These are phyloP conservation scores for Aureobasidium sp. DNA, from an alignment of 2,329 filamentous ascomycete genomes.

Conservation along the genomic window DNA sequence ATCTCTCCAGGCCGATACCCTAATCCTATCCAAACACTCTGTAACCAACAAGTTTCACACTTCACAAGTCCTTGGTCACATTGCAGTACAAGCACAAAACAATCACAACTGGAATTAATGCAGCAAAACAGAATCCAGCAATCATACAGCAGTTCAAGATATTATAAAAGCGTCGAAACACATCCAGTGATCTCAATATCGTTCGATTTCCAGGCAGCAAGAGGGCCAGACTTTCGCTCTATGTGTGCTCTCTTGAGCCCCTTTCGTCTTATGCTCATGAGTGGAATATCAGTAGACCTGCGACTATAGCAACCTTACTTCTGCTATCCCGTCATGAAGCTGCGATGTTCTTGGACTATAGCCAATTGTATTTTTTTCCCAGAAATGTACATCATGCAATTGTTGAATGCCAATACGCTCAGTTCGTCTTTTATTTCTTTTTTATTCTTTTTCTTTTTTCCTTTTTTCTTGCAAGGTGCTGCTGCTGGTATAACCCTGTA, in stretches of 20 bases:
- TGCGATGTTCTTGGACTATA: too few species aligned
- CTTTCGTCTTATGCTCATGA: background rate
- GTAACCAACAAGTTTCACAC: background rate
- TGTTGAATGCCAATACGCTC: background rate
- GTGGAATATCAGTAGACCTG: too few species aligned
- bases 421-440: background rate
- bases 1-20: background rate
- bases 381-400: too few species aligned
- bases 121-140: too few species aligned
- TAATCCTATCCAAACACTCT: background rate
- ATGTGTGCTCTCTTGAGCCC: background rate
- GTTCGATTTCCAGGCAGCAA: too few species aligned
- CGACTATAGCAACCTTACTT: background rate
- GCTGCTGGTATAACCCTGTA: background rate
- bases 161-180: too few species aligned
- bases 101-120: background rate
- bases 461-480: background rate
- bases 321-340: too few species aligned
- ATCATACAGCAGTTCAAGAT: too few species aligned
- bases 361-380: too few species aligned
- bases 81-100: background rate
- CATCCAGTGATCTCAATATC: too few species aligned
- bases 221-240: too few species aligned
- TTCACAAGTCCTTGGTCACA: background rate
- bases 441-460: background rate